phyloP scores from a whole-genome alignment of 129 eudicot genomes.

The Chrysanthemum seticuspe region DNA sequence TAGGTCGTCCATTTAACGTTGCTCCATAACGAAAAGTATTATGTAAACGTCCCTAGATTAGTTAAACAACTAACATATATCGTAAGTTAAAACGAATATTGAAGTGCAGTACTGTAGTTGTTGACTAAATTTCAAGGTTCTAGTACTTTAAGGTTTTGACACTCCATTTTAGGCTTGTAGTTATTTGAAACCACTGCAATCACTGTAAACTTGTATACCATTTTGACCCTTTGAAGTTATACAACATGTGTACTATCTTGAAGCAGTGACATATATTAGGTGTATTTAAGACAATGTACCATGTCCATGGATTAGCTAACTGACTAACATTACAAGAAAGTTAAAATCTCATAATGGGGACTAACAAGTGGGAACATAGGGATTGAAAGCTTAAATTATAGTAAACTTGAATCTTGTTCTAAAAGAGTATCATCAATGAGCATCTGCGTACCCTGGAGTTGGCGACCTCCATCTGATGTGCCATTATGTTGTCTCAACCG shows the following conservation, averaged over 20 bases:
- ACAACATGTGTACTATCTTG: not conserved
- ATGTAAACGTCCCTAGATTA: not conserved
- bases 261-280: not conserved
- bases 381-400: not conserved
- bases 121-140: not conserved
- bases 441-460: too few relatives aligned
- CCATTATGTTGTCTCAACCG: too few relatives aligned
- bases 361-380: not conserved
- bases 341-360: not conserved
- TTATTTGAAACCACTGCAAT: not conserved
- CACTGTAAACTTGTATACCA: constrained; percentile 6
- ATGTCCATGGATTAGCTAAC: constrained; percentile 12
- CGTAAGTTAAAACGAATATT: too few relatives aligned
- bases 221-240: constrained; percentile 13
- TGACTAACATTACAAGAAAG: not conserved
- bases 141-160: constrained; percentile 15
- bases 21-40: too few relatives aligned
- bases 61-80: not conserved
- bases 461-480: too few relatives aligned
- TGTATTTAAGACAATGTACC: not conserved
- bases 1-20: too few relatives aligned
- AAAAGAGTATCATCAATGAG: too few relatives aligned
- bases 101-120: too few relatives aligned
- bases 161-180: not conserved
- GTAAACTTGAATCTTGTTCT: not conserved